These are phyloP conservation scores for Oidium heveae DNA, from an alignment of 2,329 filamentous ascomycete genomes.

Conservation along the genomic window DNA sequence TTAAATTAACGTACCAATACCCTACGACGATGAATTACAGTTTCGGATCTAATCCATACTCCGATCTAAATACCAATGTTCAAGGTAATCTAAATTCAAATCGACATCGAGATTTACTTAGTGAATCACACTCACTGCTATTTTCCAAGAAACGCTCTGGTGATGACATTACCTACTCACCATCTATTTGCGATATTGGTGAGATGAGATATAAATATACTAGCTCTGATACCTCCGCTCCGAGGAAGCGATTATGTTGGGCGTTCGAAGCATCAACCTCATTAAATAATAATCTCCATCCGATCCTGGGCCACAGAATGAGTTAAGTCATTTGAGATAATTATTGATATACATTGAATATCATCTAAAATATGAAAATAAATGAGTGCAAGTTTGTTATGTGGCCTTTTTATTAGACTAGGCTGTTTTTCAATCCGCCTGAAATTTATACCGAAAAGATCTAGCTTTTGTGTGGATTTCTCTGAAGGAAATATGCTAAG, in stretches of 20 bases:
- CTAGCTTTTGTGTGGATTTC: no score
- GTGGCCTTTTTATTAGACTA: no score
- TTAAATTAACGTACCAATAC: no score
- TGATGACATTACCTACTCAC: slow-evolving; percentile 14
- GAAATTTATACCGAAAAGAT: no score
- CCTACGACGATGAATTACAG: background rate
- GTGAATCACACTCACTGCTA: slow-evolving; percentile 26
- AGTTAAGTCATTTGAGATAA: no score
- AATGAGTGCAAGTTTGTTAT: no score
- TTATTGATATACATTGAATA: no score
- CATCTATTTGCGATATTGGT: slow-evolving; percentile 15
- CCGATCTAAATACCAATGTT: background rate
- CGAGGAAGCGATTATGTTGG: slow-evolving; percentile 42
- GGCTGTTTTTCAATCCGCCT: no score
- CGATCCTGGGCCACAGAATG: no score
- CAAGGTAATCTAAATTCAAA: background rate
- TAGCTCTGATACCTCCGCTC: slow-evolving; percentile 18
- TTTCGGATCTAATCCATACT: background rate
- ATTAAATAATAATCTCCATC: no score
- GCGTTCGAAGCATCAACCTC: slow-evolving; percentile 25
- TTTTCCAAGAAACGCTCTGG: slow-evolving; percentile 36
- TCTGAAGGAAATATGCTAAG: no score
- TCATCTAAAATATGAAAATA: no score
- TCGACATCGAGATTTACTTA: background rate
- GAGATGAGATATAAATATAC: slow-evolving; percentile 16